Evolutionary conservation across 2,329 filamentous ascomycete genomes (phyloP).

Genomic region (Fusarium chaquense): DNA sequence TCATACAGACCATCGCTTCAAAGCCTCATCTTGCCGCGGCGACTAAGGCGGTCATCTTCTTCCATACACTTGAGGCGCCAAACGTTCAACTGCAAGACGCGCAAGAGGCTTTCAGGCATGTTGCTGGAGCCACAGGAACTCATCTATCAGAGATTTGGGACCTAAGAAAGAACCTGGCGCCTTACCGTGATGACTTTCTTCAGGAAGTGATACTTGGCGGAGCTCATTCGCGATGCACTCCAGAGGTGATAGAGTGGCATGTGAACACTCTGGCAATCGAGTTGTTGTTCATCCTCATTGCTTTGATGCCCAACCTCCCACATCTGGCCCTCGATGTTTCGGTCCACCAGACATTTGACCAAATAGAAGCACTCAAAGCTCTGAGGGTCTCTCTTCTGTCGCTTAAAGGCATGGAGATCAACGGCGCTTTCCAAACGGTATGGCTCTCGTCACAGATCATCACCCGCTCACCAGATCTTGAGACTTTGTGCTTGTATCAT

Average conservation of each 20-base stretch:
- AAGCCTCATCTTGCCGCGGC: constrained; percentile 18
- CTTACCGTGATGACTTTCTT: constrained; percentile 8
- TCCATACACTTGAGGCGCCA: background rate
- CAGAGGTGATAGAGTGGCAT: background rate
- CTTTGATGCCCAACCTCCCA: constrained; percentile 9
- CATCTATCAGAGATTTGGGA: background rate
- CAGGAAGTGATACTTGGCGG: constrained; percentile 3
- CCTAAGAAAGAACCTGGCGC: constrained; percentile 1
- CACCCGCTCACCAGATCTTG: constrained; percentile 1
- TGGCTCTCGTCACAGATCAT: constrained; percentile 4
- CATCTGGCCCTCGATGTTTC: constrained; percentile 9
- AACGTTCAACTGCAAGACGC: background rate
- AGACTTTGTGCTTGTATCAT: constrained; percentile 7
- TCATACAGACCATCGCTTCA: constrained; percentile 17
- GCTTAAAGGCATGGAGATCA: constrained; percentile 8
- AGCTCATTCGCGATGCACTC: background rate
- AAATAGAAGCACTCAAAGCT: background rate
- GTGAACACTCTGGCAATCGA: background rate
- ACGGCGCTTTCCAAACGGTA: background rate
- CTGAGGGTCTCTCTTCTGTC: constrained; percentile 13
- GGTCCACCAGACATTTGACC: background rate
- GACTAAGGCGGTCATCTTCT: constrained; percentile 6
- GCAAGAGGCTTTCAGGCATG: background rate
- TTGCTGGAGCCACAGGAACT: background rate
- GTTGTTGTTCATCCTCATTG: constrained; percentile 5